Evolutionary conservation across 192 early-diverging fungal genomes (phyloP).

Genomic region (Mortierella hygrophila): DNA sequence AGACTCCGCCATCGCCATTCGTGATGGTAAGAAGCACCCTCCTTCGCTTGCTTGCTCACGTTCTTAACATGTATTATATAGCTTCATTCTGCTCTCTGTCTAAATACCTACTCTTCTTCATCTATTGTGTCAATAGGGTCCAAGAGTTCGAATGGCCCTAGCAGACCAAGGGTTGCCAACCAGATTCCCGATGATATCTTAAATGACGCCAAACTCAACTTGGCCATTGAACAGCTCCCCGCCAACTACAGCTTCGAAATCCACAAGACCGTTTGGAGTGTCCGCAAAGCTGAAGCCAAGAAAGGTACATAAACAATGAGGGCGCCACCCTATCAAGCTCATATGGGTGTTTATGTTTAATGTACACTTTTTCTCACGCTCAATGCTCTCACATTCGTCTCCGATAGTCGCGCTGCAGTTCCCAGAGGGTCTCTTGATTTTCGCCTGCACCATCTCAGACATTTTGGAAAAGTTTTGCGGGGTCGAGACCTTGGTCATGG

Average conservation of each 20-base stretch:
- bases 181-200: conserved; percentile 91
- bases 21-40: conserved; percentile 34
- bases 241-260: conserved; percentile 99
- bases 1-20: conserved; percentile 63
- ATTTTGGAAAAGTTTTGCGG: conserved; percentile 89
- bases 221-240: conserved; percentile 89
- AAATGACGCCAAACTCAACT: conserved; percentile 82
- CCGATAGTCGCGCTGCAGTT: conserved; percentile 91
- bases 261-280: conserved; percentile 95
- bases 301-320: conserved; percentile 66
- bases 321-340: background rate
- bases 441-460: conserved; percentile 92
- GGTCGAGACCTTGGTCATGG: conserved; percentile 96
- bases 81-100: background rate
- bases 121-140: conserved; percentile 18
- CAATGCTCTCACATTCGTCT: background rate
- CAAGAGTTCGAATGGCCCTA: conserved; percentile 26
- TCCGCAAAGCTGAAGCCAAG: conserved; percentile 78
- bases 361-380: background rate
- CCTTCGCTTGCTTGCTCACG: no score
- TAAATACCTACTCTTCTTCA: background rate
- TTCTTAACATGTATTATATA: background rate
- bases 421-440: conserved; percentile 97
- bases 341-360: background rate
- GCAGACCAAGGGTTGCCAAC: conserved; percentile 66